Evolutionary conservation across 2,329 filamentous ascomycete species (phyloP), one percentile per base, ranked within the genome.

Genomic region (Hortaea sp.): DNA sequence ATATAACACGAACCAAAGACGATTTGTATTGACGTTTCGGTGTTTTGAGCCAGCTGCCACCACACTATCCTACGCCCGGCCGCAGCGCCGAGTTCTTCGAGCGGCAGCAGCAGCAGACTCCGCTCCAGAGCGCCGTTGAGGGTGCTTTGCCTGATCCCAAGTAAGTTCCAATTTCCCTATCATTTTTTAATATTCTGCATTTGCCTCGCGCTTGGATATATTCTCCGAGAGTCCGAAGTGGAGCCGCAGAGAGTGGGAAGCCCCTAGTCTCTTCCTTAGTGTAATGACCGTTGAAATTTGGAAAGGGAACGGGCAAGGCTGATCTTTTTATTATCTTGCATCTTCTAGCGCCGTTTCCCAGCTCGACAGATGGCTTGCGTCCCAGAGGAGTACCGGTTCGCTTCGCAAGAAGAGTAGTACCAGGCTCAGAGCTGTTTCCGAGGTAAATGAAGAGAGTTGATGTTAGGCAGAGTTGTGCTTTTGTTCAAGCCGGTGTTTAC

Each of bases 291-390:
- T 20, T 20, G 20, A 20, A 20, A 20, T 20, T 20, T 20, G 20
- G 20, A 20, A 20, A 20, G 20, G 20, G 20, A 2, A 20, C 20
- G 20, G 20, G 20, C 9, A 35, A 12, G 32, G 32, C 32, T 38
- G 7, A 41, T 43, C 38, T 41, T 29, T 27, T 43, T 35, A 34
- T 43, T 38, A 7, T 35, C 39, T 42, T 9, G n/a, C 32, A 35
- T 32, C 6, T n/a, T 39, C 27, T 45, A 60, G 57, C 41, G 53
- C 56, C 5, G 42, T 49, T 6, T 48, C 54, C 20, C 53, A 53
- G 29, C 49, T 61, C 10, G 54, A 57, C 49, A 48, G 50, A 20
- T 61, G 58, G 58, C 46, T 61, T 7, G 42, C 53, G 11, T 48
- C 53, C 20, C 57, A 59, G 43, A 55, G 54, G 45, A 56, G 55